phyloP scores from a whole-genome alignment of 139 green algal genomes.

The Asterochloris sp. region DNA sequence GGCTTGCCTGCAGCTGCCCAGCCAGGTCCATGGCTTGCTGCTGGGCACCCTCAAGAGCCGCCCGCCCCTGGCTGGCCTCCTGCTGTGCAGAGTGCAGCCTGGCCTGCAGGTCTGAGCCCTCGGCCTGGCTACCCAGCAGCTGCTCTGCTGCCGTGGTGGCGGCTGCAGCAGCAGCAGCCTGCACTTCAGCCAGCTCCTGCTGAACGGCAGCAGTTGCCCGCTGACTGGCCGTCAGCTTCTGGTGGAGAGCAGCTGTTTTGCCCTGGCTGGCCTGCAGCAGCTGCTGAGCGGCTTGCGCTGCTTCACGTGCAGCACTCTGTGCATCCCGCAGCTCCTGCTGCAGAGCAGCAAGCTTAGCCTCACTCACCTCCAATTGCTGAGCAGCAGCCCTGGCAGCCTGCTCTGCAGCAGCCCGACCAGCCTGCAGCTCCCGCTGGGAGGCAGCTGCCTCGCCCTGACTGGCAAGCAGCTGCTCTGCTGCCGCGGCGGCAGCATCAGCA shows the following conservation, averaged over 20 bases:
- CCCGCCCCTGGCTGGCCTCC: too few relatives aligned
- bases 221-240: too few relatives aligned
- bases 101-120: slow-evolving; percentile 6
- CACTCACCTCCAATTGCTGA: too few relatives aligned
- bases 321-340: too few relatives aligned
- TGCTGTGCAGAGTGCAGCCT: neutral
- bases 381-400: neutral
- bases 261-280: too few relatives aligned
- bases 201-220: slow-evolving; percentile 2
- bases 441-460: slow-evolving; percentile 5
- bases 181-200: neutral
- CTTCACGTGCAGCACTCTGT: neutral
- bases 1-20: neutral
- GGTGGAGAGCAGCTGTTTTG: too few relatives aligned
- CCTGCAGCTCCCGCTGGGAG: neutral
- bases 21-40: neutral
- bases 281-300: neutral
- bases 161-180: neutral
- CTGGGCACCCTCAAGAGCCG: neutral
- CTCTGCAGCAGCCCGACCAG: slow-evolving; percentile 1
- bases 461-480: neutral
- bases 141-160: neutral
- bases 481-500: neutral
- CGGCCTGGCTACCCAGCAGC: neutral
- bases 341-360: too few relatives aligned